Percentiles rank a stretch among this genome's conserved stretches.
Conservation (phyloP, 2,329 filamentous ascomycete genomes). For the Colletotrichum lini region DNA sequence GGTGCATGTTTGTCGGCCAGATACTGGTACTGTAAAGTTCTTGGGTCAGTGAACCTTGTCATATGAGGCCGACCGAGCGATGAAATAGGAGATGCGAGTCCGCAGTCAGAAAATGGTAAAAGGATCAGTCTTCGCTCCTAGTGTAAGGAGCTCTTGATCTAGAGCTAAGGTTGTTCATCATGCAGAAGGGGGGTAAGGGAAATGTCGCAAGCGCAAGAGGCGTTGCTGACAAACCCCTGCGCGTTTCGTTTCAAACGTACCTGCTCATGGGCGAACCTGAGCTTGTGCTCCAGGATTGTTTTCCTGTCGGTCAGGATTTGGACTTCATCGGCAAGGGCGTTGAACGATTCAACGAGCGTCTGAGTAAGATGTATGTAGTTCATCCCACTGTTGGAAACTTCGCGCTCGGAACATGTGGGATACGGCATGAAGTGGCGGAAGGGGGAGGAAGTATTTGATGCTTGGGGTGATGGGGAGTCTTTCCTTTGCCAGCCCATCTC, state of each 20-base stretch:
- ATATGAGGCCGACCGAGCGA: slow-evolving; percentile 25
- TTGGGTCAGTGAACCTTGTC: slow-evolving; percentile 42
- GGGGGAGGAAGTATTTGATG: slow-evolving; percentile 29
- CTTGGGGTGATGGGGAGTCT: slow-evolving; percentile 37
- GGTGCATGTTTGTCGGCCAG: slow-evolving; percentile 79
- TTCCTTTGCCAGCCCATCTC: slow-evolving; percentile 38
- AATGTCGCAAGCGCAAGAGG: slow-evolving; percentile 26
- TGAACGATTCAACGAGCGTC: slow-evolving; percentile 75
- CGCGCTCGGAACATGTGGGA: slow-evolving; percentile 39
- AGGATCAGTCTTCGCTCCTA: slow-evolving; percentile 74
- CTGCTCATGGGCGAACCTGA: slow-evolving; percentile 77
- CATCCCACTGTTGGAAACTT: slow-evolving; percentile 54
- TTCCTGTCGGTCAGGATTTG: slow-evolving; percentile 75
- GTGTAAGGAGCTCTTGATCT: slow-evolving; percentile 79
- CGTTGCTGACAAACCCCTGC: slow-evolving; percentile 40
- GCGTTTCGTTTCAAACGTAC: slow-evolving; percentile 58
- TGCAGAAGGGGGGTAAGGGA: slow-evolving; percentile 44
- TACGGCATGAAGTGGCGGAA: slow-evolving; percentile 37
- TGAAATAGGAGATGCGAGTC: slow-evolving; percentile 41
- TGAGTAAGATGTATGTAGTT: slow-evolving; percentile 62
- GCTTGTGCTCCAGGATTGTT: slow-evolving; percentile 76
- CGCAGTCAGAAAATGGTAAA: slow-evolving; percentile 59
- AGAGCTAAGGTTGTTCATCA: slow-evolving; percentile 79
- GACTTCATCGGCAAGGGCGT: slow-evolving; percentile 75
- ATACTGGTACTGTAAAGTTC: slow-evolving; percentile 68